Conservation (phyloP, 2,329 filamentous ascomycete genomes). For the Hawksworthiomyces lignivorus region DNA sequence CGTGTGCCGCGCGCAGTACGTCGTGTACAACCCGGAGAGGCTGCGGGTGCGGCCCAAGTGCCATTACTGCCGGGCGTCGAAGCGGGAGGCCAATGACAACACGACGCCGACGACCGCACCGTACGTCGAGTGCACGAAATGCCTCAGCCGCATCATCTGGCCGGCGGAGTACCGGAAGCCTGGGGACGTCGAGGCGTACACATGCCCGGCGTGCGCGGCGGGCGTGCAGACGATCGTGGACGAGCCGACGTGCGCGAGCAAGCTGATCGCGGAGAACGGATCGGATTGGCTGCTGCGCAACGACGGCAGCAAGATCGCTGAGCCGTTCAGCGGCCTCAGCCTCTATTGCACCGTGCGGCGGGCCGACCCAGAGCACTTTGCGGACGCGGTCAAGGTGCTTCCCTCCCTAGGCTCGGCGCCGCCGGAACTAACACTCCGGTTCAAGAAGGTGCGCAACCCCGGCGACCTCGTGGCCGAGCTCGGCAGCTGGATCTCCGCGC, state of each 20-base stretch:
- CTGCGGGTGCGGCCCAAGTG: slow-evolving; percentile 41
- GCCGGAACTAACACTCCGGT: slow-evolving; percentile 24
- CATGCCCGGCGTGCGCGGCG: slow-evolving; percentile 33
- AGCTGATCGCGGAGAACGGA: slow-evolving; percentile 33
- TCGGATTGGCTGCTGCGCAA: slow-evolving; percentile 37
- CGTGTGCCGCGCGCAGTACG: slow-evolving; percentile 40
- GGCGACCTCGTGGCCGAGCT: slow-evolving; percentile 27
- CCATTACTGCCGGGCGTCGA: slow-evolving; percentile 35
- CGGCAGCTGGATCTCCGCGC: slow-evolving; percentile 27
- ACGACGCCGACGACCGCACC: slow-evolving; percentile 23
- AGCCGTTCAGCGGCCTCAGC: slow-evolving; percentile 28
- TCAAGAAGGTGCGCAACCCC: slow-evolving; percentile 33
- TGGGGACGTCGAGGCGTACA: slow-evolving; percentile 23
- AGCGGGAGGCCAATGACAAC: not conserved
- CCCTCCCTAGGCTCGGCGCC: not conserved
- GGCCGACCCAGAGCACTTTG: slow-evolving; percentile 15
- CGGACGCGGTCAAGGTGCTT: slow-evolving; percentile 18
- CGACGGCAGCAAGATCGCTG: slow-evolving; percentile 24
- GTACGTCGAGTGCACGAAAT: slow-evolving; percentile 35
- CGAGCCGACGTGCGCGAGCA: slow-evolving; percentile 28
- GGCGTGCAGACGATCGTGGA: slow-evolving; percentile 28
- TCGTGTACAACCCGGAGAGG: slow-evolving; percentile 35
- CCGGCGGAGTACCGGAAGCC: slow-evolving; percentile 33
- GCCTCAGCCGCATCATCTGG: slow-evolving; percentile 40
- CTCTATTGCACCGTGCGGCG: slow-evolving; percentile 28